Conservation (phyloP, 1,284 basidiomycete genomes). For the Omphalotus olearius region DNA sequence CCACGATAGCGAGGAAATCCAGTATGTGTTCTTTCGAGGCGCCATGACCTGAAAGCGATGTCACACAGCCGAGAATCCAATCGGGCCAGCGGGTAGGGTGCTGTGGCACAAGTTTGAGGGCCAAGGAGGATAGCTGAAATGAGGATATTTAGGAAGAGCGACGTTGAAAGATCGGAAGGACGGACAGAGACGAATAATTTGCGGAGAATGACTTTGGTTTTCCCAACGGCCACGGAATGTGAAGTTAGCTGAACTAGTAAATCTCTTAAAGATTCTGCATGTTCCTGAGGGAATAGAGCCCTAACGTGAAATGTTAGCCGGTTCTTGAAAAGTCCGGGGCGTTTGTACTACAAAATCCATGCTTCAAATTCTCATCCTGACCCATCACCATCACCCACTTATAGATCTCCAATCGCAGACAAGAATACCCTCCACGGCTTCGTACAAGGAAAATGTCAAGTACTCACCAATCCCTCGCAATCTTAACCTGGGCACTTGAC, state of each 20-base stretch:
- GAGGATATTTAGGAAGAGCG: neutral
- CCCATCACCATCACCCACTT: too few relatives aligned
- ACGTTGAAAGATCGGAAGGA: slow-evolving; percentile 16
- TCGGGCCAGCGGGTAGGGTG: slow-evolving; percentile 61
- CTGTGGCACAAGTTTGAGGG: slow-evolving; percentile 63
- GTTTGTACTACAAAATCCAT: too few relatives aligned
- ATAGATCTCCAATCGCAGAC: too few relatives aligned
- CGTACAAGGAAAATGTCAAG: neutral
- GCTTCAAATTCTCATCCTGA: too few relatives aligned
- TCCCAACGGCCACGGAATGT: slow-evolving; percentile 48
- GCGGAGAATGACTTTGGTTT: slow-evolving; percentile 68
- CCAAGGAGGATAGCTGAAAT: slow-evolving; percentile 65
- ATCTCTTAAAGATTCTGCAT: slow-evolving; percentile 50
- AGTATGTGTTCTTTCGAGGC: slow-evolving; percentile 55
- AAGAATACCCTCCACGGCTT: slow-evolving; percentile 41
- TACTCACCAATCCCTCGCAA: slow-evolving; percentile 81
- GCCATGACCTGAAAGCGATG: slow-evolving; percentile 53
- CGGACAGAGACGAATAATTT: slow-evolving; percentile 85
- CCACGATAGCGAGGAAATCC: slow-evolving; percentile 80
- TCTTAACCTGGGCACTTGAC: slow-evolving; percentile 73
- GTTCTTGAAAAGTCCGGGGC: too few relatives aligned
- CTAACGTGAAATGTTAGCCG: neutral
- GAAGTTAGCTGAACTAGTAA: slow-evolving; percentile 61
- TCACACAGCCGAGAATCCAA: slow-evolving; percentile 63
- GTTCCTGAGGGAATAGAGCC: slow-evolving; percentile 47